Base-by-base conservation (phyloP, 306 rosid species). In the Trifolium fragiferum region DNA sequence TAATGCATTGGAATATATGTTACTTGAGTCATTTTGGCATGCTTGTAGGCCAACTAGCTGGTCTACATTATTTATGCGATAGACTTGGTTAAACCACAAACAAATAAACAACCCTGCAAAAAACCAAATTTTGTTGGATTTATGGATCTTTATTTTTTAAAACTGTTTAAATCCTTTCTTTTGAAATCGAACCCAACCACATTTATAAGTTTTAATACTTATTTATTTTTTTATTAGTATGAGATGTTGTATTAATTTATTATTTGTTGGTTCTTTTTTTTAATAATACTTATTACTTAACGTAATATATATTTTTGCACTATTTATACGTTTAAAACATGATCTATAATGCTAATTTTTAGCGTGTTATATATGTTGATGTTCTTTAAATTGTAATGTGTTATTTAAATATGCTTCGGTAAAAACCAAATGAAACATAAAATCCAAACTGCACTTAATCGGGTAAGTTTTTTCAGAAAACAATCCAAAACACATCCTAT, bases 21-120 rank as follows among this genome's bases (percentile, higher is more conserved):
- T 76, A 40, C 72, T 59, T 41, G 37, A 76, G 30, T 77, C 68
- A 27, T 72, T 82, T 30, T 37, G 41, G 72, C 68, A 66, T 65
- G 66, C 65, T 61, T 50, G 47, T 55, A 19, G 66, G 47, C 41
- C 64, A 55, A 51, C 58, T 54, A 70, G 38, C 62, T 54, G 66
- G 65, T 61, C 57, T 41, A 27, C 69, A 51, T 49, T 65, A 68
- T 58, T 67, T 49, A 27, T 76, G 70, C 40, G 51, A 32, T 49
- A 15, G 18, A 27, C 72, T 63, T 60, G 66, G 66, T 15, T 60
- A 32, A 30, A 7, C 38, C 6, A 2, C 20, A 60, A 14, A 30
- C 11, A 32, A 18, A 53, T 18, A 2, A 32, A 32, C 33, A n/a
- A 14, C 15, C 2, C 40, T 11, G 5, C 11, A 32, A 27, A 30